Base-by-base conservation (phyloP, 78 protist genomes). In the Polysphondylium violaceum region DNA sequence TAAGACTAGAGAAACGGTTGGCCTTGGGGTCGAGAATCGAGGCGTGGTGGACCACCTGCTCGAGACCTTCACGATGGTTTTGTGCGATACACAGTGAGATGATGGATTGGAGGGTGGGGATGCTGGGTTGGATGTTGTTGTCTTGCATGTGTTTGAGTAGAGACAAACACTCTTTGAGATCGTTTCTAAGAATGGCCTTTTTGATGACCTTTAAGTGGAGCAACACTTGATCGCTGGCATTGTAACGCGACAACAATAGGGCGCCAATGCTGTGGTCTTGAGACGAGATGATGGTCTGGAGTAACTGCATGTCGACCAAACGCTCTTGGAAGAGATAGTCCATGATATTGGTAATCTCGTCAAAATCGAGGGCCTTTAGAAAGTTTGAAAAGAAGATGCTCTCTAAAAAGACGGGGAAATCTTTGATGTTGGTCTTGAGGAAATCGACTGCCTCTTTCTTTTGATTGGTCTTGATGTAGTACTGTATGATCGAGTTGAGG, bases 401-500 rank as follows among this genome's bases (percentile, higher is more conserved):
- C 7, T 6, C 5, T 17, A 56, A 14, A 56, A n/a, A 56, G 63
- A 25, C 12, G 55, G 59, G 60, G 44, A 8, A 69, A 19, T 43
- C 3, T 50, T 19, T 69, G 44, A 16, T 0, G 47, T 47, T 23
- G 19, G 8, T 2, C 4, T 6, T 6, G 44, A 69, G 23, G 51
- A 47, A 27, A 29, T 51, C 0, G 55, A 69, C 17, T 25, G 25
- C 23, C 19, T 47, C 19, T 27, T 23, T 0, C 12, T 6, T 43
- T 69, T 41, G 56, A 16, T 38, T 25, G 11, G 23, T 12, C 27
- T 29, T 27, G 2, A 23, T 25, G 44, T 43, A 69, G 47, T 69
- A 69, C 29, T 27, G 40, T 21, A 69, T 69, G 9, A 69, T 25
- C n/a, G n/a, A n/a, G n/a, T n/a, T n/a, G n/a, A n/a, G n/a, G n/a